Conservation (phyloP, 495 filamentous ascomycete genomes). For the Neurospora sublineolata region DNA sequence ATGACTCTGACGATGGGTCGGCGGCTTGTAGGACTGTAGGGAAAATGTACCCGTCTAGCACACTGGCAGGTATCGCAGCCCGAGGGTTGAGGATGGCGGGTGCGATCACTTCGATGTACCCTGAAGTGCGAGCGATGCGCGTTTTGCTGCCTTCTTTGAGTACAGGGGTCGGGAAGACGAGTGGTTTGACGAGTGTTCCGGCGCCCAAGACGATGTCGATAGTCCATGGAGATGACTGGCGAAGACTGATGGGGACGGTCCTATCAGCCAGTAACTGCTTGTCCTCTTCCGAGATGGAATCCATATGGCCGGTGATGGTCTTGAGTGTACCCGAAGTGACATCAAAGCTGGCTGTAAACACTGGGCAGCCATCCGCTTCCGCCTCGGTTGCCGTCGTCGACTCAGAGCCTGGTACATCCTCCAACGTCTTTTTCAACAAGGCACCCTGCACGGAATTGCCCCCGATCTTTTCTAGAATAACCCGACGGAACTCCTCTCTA, state of each 20-base stretch:
- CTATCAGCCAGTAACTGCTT: conserved; percentile 19
- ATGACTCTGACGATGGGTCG: not conserved
- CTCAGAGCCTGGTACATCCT: not conserved
- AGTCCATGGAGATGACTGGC: conserved; percentile 20
- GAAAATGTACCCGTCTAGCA: conserved; percentile 22
- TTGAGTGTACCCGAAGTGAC: conserved; percentile 1
- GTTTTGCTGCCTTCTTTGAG: conserved; percentile 19
- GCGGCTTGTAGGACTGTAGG: conserved; percentile 12
- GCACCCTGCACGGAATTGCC: not conserved
- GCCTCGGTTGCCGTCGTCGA: not conserved
- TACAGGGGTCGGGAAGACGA: conserved; percentile 34
- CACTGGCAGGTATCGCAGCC: not conserved
- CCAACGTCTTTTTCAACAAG: not conserved
- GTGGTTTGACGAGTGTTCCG: conserved; percentile 4
- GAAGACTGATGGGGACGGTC: conserved; percentile 15
- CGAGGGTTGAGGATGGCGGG: not conserved
- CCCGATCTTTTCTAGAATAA: not conserved
- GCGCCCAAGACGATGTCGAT: conserved; percentile 21
- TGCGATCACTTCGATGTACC: conserved; percentile 35
- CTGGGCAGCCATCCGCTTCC: not conserved
- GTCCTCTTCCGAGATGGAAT: conserved; percentile 15
- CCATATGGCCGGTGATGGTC: conserved; percentile 17
- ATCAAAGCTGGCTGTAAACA: conserved; percentile 5
- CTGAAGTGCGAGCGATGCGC: conserved; percentile 34
- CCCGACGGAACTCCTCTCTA: not conserved